A percentile compares a stretch with the other conserved stretches of the same genome.
Evolutionary conservation across 2,329 filamentous ascomycete species (phyloP).

Genomic region (Domatiomyces catenatus): DNA sequence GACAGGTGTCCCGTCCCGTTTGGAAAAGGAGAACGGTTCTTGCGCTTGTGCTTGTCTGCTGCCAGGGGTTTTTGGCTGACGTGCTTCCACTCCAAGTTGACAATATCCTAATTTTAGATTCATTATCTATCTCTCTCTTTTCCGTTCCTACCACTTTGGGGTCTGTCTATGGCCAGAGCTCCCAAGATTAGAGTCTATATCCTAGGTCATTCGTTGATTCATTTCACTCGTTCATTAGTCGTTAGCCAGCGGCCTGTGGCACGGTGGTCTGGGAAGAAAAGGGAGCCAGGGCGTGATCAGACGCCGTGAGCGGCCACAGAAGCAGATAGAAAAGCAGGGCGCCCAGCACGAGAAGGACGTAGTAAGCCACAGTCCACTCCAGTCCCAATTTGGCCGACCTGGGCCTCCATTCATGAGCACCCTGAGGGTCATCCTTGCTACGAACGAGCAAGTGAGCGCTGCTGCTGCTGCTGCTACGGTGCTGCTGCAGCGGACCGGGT

Average conservation of each 20-base stretch:
- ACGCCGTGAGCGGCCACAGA: constrained; percentile 57
- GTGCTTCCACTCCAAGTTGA: too few relatives aligned
- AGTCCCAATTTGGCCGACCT: constrained; percentile 25
- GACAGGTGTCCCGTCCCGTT: background rate
- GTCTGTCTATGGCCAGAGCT: too few relatives aligned
- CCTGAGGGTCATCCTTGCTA: constrained; percentile 26
- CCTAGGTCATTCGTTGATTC: too few relatives aligned
- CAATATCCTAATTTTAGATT: too few relatives aligned
- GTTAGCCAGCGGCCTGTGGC: background rate
- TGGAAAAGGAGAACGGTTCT: too few relatives aligned
- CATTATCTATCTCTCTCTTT: too few relatives aligned
- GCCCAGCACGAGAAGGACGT: constrained; percentile 57
- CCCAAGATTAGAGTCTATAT: too few relatives aligned
- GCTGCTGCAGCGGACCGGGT: constrained; percentile 11
- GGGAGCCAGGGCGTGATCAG: constrained; percentile 22
- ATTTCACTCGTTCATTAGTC: too few relatives aligned
- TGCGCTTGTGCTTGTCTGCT: too few relatives aligned
- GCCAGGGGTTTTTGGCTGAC: too few relatives aligned
- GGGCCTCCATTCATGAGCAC: constrained; percentile 14
- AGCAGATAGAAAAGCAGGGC: constrained; percentile 54
- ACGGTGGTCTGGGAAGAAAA: constrained; percentile 1
- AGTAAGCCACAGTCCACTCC: constrained; percentile 64
- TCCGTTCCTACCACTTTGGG: too few relatives aligned
- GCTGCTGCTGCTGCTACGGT: constrained; percentile 17
- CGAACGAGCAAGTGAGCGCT: constrained; percentile 14